Conservation (phyloP, 2,329 filamentous ascomycete species). For the Fonsecaea multimorphosa region DNA sequence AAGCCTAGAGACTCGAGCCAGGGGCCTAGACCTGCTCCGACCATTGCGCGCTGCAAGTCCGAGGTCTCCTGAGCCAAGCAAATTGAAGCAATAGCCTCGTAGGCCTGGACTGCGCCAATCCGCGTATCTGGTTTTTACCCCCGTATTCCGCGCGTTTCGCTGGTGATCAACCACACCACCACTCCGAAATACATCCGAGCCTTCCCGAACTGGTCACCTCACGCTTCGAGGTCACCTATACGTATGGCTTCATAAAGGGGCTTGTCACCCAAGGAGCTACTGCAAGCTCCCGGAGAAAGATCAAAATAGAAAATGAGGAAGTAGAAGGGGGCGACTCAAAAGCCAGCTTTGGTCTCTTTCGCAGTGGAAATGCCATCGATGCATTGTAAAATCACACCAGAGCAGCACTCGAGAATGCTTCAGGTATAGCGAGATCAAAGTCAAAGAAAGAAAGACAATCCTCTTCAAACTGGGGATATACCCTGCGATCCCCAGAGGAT, state of each 20-base stretch:
- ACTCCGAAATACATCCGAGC: slow-evolving; percentile 1
- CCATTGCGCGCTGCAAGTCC: slow-evolving; percentile 1
- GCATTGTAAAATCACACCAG: background rate
- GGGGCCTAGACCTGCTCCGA: background rate
- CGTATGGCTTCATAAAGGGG: background rate
- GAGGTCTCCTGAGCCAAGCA: slow-evolving; percentile 2
- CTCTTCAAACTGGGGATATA: background rate
- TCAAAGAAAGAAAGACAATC: background rate
- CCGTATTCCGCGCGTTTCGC: background rate
- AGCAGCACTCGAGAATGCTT: background rate
- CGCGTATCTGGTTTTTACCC: too few species aligned
- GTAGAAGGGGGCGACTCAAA: background rate
- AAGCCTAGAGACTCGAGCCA: too few species aligned
- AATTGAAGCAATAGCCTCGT: too few species aligned
- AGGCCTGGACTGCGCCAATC: too few species aligned
- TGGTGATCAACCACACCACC: background rate
- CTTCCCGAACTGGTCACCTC: background rate
- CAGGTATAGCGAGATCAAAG: background rate
- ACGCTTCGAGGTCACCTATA: background rate
- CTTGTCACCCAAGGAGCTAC: background rate
- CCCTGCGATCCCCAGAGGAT: background rate
- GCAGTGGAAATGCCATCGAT: background rate
- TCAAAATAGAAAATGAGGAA: background rate
- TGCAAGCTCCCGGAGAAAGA: background rate
- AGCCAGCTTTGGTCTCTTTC: background rate